These are phyloP conservation scores for Aciculosporium take DNA, from an alignment of 2,329 filamentous ascomycete species.

Conservation along the genomic window DNA sequence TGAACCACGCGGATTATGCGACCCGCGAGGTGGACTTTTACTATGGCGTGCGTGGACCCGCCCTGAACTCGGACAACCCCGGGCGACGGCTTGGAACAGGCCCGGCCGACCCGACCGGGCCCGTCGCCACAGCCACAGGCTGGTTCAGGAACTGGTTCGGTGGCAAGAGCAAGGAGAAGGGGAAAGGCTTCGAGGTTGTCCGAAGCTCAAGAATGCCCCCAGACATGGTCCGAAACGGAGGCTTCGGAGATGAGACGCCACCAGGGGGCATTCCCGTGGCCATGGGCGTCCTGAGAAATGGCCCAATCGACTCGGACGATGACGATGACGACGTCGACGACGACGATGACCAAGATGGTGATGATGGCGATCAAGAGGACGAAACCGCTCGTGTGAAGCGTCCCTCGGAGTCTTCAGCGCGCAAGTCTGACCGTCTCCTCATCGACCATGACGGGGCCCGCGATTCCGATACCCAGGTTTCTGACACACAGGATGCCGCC, in stretches of 20 bases:
- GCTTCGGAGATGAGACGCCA: slow-evolving; percentile 49
- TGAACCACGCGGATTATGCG: slow-evolving; percentile 67
- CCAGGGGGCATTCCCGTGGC: slow-evolving; percentile 52
- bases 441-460: slow-evolving; percentile 32
- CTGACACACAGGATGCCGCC: slow-evolving; percentile 30
- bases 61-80: slow-evolving; percentile 65
- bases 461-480: too few species aligned
- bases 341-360: neutral
- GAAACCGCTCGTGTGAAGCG: slow-evolving; percentile 13
- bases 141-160: slow-evolving; percentile 74
- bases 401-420: slow-evolving; percentile 13
- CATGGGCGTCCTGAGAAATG: slow-evolving; percentile 43
- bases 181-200: slow-evolving; percentile 94
- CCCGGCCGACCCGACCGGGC: slow-evolving; percentile 84
- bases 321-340: slow-evolving; percentile 16
- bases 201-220: slow-evolving; percentile 76
- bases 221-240: slow-evolving; percentile 42
- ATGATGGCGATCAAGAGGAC: slow-evolving; percentile 26
- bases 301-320: slow-evolving; percentile 51
- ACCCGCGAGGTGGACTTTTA: slow-evolving; percentile 95
- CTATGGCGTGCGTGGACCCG: slow-evolving; percentile 81
- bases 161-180: slow-evolving; percentile 83
- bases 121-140: slow-evolving; percentile 74
- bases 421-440: slow-evolving; percentile 23
- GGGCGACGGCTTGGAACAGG: slow-evolving; percentile 83